phyloP scores from a whole-genome alignment of 2,329 filamentous ascomycete genomes.

The Cladosporium oxysporum region DNA sequence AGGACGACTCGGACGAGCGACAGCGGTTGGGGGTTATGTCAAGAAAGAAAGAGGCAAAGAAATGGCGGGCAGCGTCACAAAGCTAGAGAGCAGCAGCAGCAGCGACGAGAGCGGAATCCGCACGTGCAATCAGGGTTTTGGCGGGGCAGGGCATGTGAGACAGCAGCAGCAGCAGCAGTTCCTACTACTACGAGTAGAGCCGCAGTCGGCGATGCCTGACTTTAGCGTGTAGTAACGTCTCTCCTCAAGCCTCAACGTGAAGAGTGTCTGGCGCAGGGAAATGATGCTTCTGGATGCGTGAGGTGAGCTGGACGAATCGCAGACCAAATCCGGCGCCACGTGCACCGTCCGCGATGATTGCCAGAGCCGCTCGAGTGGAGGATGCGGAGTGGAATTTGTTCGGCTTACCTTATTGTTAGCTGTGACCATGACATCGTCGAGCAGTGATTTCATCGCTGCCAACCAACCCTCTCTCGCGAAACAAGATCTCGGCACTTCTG shows the following conservation, averaged over 20 bases:
- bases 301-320: slow-evolving; percentile 8
- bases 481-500: neutral
- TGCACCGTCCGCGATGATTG: slow-evolving; percentile 4
- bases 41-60: slow-evolving; percentile 4
- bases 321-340: slow-evolving; percentile 4
- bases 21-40: neutral
- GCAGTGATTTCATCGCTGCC: neutral
- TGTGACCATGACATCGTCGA: neutral
- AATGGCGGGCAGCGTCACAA: slow-evolving; percentile 17
- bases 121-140: slow-evolving; percentile 10
- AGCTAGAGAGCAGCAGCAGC: slow-evolving; percentile 2
- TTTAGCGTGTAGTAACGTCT: neutral
- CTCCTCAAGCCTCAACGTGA: slow-evolving; percentile 3
- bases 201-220: slow-evolving; percentile 6
- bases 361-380: slow-evolving; percentile 1
- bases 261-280: neutral
- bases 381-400: slow-evolving; percentile 9
- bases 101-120: slow-evolving; percentile 6
- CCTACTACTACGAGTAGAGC: neutral
- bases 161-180: neutral
- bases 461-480: neutral
- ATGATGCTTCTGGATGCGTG: neutral
- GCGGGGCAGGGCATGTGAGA: slow-evolving; percentile 11
- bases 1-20: neutral
- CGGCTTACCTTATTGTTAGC: neutral